phyloP scores from a whole-genome alignment of 2,329 filamentous ascomycete genomes.

The Biscogniauxia sp. region DNA sequence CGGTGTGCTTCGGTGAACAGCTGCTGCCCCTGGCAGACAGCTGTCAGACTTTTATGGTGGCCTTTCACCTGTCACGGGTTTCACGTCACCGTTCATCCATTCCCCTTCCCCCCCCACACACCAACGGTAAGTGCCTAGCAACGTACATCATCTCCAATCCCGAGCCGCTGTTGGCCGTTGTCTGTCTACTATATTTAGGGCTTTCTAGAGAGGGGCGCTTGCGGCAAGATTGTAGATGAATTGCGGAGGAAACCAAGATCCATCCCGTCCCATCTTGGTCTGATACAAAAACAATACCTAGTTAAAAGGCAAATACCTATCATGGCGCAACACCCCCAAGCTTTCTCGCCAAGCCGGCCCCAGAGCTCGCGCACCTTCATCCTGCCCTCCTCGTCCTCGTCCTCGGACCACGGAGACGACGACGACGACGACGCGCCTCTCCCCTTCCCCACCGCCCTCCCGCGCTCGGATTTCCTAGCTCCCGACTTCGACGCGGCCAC shows the following conservation, averaged over 20 bases:
- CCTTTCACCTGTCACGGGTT: neutral
- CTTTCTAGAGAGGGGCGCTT: neutral
- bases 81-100: neutral
- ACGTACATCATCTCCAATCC: neutral
- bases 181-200: neutral
- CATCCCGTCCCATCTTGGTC: neutral
- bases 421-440: slow-evolving; percentile 63
- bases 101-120: neutral
- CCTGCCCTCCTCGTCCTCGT: slow-evolving; percentile 40
- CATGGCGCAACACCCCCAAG: slow-evolving; percentile 24
- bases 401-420: slow-evolving; percentile 26
- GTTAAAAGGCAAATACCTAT: too few species aligned
- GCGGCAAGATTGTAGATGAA: neutral
- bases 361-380: slow-evolving; percentile 39
- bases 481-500: slow-evolving; percentile 73
- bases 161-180: neutral
- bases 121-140: neutral
- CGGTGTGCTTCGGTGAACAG: neutral
- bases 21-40: neutral
- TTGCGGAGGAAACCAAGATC: neutral
- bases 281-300: too few species aligned
- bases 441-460: slow-evolving; percentile 83
- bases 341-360: slow-evolving; percentile 31
- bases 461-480: slow-evolving; percentile 77
- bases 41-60: neutral